Evolutionary conservation across 768 basidiomycete genomes (phyloP).

Genomic region (Boletus coccyginus): DNA sequence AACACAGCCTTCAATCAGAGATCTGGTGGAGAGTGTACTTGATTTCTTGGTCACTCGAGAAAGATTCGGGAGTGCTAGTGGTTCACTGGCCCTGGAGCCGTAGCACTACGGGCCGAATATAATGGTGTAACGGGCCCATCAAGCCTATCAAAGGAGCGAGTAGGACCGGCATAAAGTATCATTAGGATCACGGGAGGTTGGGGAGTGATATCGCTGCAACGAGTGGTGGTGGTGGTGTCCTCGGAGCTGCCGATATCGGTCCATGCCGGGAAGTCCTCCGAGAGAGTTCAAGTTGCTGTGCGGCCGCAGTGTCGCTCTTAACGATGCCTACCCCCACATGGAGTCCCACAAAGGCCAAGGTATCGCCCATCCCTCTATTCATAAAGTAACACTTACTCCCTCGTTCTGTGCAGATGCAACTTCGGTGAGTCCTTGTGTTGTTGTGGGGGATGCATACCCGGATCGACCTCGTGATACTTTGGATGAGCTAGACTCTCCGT

Average conservation of each 20-base stretch:
- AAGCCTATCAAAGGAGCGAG: not conserved
- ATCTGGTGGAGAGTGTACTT: not conserved
- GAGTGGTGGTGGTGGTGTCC: not conserved
- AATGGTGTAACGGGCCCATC: not conserved
- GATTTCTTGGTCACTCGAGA: not conserved
- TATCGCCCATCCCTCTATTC: slow-evolving; percentile 13
- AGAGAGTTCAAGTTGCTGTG: slow-evolving; percentile 5
- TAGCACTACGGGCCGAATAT: not conserved
- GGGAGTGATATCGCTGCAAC: not conserved
- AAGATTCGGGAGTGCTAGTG: not conserved
- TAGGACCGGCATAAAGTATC: not conserved
- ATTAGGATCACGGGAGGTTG: not conserved
- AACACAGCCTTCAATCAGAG: not conserved
- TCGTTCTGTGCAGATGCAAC: slow-evolving; percentile 39
- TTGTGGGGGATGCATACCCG: not conserved
- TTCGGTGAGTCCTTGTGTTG: slow-evolving; percentile 35
- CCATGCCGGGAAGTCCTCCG: slow-evolving; percentile 6
- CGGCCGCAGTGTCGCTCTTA: not conserved
- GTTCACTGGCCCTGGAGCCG: not conserved
- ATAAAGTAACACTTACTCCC: slow-evolving; percentile 3
- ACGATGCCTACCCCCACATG: slow-evolving; percentile 40
- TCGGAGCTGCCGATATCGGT: slow-evolving; percentile 2
- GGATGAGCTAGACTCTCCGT: slow-evolving; percentile 65
- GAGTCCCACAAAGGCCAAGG: slow-evolving; percentile 65
- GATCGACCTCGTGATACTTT: not conserved